These are phyloP conservation scores for Rhizoclosmatium sp. DNA, from an alignment of 192 early-diverging fungal genomes.

Conservation along the genomic window DNA sequence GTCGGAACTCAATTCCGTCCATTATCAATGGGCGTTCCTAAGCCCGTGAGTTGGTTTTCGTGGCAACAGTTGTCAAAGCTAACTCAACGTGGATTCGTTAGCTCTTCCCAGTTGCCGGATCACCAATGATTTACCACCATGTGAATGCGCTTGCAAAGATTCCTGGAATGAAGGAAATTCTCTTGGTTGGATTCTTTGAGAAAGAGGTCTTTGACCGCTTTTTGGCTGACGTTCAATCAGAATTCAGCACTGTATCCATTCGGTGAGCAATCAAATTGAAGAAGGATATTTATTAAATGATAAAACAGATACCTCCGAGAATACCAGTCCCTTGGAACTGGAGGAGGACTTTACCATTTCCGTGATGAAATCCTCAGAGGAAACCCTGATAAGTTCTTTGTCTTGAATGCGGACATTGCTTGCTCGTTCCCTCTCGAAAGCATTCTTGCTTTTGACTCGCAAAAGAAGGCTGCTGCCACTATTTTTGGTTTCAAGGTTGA, in stretches of 20 bases:
- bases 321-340: conserved; percentile 96
- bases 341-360: conserved; percentile 98
- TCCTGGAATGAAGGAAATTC: conserved; percentile 88
- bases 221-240: conserved; percentile 82
- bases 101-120: conserved; percentile 96
- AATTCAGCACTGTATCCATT: conserved; percentile 87
- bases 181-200: conserved; percentile 97
- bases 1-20: conserved; percentile 98
- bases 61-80: not conserved
- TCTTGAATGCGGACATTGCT: conserved; percentile 96
- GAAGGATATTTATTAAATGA: not conserved
- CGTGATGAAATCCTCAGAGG: conserved; percentile 96
- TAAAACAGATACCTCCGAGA: conserved; percentile 89
- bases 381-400: conserved; percentile 90
- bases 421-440: conserved; percentile 90
- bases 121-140: conserved; percentile 97
- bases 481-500: conserved; percentile 89
- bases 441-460: conserved; percentile 85
- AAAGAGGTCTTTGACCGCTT: conserved; percentile 91
- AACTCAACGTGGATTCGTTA: not conserved
- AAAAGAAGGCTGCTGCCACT: conserved; percentile 83
- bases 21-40: conserved; percentile 92
- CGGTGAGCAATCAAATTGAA: conserved; percentile 58
- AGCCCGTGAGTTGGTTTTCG: conserved; percentile 67
- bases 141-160: conserved; percentile 90